Percentiles rank a stretch among this genome's conserved stretches.
Evolutionary conservation across 768 basidiomycete genomes (phyloP).

Genomic region (Tephrocybe rancida): DNA sequence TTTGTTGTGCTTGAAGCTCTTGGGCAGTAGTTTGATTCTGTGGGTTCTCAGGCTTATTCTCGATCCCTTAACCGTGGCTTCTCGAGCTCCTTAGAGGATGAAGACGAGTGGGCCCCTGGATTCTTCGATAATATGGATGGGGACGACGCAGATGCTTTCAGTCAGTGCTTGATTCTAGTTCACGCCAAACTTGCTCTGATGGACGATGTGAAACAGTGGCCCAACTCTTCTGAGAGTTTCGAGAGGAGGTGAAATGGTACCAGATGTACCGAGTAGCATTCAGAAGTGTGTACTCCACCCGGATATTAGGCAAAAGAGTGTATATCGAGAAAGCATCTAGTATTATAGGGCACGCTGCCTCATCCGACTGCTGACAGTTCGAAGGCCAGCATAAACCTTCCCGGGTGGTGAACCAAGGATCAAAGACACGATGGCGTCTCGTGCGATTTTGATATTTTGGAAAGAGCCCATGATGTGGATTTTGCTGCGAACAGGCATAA

Average conservation of each 20-base stretch:
- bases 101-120: background rate
- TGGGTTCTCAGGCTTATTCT: too few species aligned
- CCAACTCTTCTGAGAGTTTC: too few species aligned
- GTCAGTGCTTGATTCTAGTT: background rate
- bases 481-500: slow-evolving; percentile 58
- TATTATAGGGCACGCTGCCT: slow-evolving; percentile 83
- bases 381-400: slow-evolving; percentile 87
- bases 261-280: too few species aligned
- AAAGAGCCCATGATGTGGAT: slow-evolving; percentile 99
- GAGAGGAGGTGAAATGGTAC: too few species aligned
- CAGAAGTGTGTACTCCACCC: too few species aligned
- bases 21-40: background rate
- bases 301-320: background rate
- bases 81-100: too few species aligned
- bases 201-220: too few species aligned
- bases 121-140: background rate
- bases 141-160: background rate
- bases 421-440: slow-evolving; percentile 93
- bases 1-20: background rate
- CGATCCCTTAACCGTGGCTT: too few species aligned
- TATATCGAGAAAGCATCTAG: slow-evolving; percentile 7
- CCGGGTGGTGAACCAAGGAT: slow-evolving; percentile 96
- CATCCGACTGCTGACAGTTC: slow-evolving; percentile 92
- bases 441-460: slow-evolving; percentile 97
- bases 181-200: too few species aligned